These are phyloP conservation scores for Taxawa tesnikishii DNA, from an alignment of 2,329 filamentous ascomycete species.

Conservation along the genomic window DNA sequence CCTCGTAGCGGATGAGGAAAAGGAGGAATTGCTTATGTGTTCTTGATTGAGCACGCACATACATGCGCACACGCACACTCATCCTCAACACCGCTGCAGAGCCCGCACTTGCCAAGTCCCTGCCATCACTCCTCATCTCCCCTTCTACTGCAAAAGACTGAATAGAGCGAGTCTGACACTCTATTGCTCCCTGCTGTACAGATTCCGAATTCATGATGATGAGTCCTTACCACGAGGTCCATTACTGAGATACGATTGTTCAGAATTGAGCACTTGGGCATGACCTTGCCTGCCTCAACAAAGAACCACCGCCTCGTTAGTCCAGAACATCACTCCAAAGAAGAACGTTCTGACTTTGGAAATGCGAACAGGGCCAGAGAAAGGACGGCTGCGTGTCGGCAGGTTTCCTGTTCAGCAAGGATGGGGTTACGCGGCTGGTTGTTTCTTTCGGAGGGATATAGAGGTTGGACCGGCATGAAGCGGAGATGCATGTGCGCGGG, in stretches of 20 bases:
- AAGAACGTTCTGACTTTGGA: slow-evolving; percentile 1
- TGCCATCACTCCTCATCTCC: neutral
- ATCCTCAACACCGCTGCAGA: neutral
- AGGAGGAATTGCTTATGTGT: too few species aligned
- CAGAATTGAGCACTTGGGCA: too few species aligned
- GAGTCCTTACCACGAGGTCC: slow-evolving; percentile 10
- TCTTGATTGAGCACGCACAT: too few species aligned
- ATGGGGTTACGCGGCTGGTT: slow-evolving; percentile 3
- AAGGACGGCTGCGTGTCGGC: neutral
- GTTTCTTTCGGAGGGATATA: slow-evolving; percentile 7
- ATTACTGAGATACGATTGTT: slow-evolving; percentile 4
- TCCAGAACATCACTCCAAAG: too few species aligned
- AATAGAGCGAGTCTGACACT: slow-evolving; percentile 2
- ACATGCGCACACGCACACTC: too few species aligned
- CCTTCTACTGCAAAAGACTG: neutral
- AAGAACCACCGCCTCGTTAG: too few species aligned
- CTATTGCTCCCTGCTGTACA: slow-evolving; percentile 1
- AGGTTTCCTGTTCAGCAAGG: neutral
- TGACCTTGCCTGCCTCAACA: too few species aligned
- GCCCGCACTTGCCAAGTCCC: neutral
- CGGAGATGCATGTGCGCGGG: too few species aligned
- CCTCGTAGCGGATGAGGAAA: too few species aligned
- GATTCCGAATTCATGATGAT: slow-evolving; percentile 17
- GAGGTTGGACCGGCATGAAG: slow-evolving; percentile 3
- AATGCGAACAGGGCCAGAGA: neutral